Evolutionary conservation across 176 grass and related monocot genomes (phyloP).

Genomic region (Pontederia crassipes): DNA sequence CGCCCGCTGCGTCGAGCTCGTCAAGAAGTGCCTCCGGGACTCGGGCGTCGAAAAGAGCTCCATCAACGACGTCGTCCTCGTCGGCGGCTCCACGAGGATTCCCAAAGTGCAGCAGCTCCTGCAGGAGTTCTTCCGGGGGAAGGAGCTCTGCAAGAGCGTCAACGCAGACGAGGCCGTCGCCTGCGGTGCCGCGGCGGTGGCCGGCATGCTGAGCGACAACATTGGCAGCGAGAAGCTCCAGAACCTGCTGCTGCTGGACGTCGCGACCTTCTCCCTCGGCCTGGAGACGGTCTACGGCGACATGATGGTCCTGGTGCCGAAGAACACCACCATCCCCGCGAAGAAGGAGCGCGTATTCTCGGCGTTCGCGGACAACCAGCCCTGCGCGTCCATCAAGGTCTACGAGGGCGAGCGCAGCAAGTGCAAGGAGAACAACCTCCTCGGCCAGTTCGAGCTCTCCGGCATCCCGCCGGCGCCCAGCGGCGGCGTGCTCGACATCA

Average conservation of each 20-base stretch:
- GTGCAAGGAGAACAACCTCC: conserved; percentile 10
- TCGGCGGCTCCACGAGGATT: conserved; percentile 22
- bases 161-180: conserved; percentile 20
- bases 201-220: conserved; percentile 2
- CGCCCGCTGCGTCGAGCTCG: conserved; percentile 15
- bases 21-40: conserved; percentile 20
- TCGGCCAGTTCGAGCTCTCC: background rate
- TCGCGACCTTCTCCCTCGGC: conserved; percentile 13
- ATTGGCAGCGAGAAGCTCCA: conserved; percentile 5
- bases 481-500: background rate
- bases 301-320: conserved; percentile 15
- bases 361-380: conserved; percentile 16
- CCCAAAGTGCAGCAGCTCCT: conserved; percentile 22
- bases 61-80: conserved; percentile 19
- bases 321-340: conserved; percentile 10
- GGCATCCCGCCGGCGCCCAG: background rate
- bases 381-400: conserved; percentile 19
- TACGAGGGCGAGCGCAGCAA: conserved; percentile 16
- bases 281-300: conserved; percentile 20
- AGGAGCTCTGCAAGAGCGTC: conserved; percentile 20
- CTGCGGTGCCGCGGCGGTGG: conserved; percentile 10
- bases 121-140: conserved; percentile 24
- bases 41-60: conserved; percentile 7
- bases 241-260: conserved; percentile 12
- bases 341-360: conserved; percentile 23